A percentile compares a stretch with the other conserved stretches of the same genome.
These are phyloP conservation scores for Phlebopus sp. DNA, from an alignment of 1,284 basidiomycete species.

Conservation along the genomic window DNA sequence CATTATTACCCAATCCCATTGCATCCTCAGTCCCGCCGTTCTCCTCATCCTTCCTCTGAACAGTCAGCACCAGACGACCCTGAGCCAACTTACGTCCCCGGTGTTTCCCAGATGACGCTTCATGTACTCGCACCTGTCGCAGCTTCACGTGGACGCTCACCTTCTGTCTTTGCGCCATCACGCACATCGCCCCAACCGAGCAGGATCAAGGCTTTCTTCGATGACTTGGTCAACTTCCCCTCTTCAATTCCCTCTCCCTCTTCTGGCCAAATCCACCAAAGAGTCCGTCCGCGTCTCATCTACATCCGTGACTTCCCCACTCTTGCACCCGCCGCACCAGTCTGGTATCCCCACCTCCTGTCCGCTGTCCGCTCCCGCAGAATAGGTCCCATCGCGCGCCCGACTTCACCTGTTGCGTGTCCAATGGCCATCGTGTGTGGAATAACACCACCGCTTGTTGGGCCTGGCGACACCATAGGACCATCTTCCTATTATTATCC, in stretches of 20 bases:
- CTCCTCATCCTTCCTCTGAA: constrained; percentile 33
- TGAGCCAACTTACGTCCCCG: constrained; percentile 29
- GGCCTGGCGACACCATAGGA: constrained; percentile 2
- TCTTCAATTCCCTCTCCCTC: constrained; percentile 33
- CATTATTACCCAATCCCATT: constrained; percentile 51
- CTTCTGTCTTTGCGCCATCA: constrained; percentile 41
- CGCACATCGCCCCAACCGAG: constrained; percentile 43
- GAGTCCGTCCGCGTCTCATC: constrained; percentile 64
- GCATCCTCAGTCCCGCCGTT: constrained; percentile 22
- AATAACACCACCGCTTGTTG: constrained; percentile 66
- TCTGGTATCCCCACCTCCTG: constrained; percentile 80
- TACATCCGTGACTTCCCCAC: constrained; percentile 80
- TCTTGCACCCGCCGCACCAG: constrained; percentile 65
- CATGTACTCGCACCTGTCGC: constrained; percentile 53
- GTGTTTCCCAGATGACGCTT: constrained; percentile 55
- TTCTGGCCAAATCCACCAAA: constrained; percentile 19
- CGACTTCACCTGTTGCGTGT: constrained; percentile 54
- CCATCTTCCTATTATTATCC: constrained; percentile 10
- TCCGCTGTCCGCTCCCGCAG: constrained; percentile 73
- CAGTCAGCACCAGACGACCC: constrained; percentile 48
- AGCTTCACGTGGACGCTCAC: constrained; percentile 39
- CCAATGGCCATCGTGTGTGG: constrained; percentile 83
- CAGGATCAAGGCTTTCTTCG: constrained; percentile 68
- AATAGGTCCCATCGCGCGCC: constrained; percentile 54
- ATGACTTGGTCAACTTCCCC: constrained; percentile 66